Evolutionary conservation across 306 rosid species (phyloP).

Genomic region (Psophocarpus tetragonolobus): DNA sequence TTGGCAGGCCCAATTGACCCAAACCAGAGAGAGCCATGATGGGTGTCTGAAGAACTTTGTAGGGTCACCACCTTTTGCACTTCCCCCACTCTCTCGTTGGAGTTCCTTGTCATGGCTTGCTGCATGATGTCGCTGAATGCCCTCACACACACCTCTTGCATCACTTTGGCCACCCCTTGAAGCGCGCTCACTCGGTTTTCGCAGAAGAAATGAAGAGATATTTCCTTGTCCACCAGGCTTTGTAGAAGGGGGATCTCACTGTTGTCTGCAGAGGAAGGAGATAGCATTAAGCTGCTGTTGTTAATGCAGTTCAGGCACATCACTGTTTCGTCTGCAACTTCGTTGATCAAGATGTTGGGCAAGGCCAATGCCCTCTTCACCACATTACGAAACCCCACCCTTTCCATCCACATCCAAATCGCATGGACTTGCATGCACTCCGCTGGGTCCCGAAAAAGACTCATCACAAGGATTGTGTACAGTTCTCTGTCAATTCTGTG

Average conservation of each 20-base stretch:
- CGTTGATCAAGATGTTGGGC: slow-evolving; percentile 53
- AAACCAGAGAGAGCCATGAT: background rate
- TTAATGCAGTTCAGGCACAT: slow-evolving; percentile 46
- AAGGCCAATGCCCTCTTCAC: slow-evolving; percentile 41
- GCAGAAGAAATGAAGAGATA: slow-evolving; percentile 32
- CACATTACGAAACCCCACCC: slow-evolving; percentile 43
- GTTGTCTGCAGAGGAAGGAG: slow-evolving; percentile 3
- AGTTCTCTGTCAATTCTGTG: slow-evolving; percentile 65
- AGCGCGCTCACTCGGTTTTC: slow-evolving; percentile 28
- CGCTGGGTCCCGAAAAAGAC: slow-evolving; percentile 52
- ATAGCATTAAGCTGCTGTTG: background rate
- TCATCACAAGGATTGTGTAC: slow-evolving; percentile 46
- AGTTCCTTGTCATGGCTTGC: background rate
- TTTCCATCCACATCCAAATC: slow-evolving; percentile 81
- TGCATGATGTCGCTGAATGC: slow-evolving; percentile 59
- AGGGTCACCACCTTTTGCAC: background rate
- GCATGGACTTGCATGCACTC: slow-evolving; percentile 64
- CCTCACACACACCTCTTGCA: slow-evolving; percentile 40
- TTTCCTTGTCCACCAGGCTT: slow-evolving; percentile 43
- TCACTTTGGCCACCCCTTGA: slow-evolving; percentile 34
- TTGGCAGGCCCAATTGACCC: slow-evolving; percentile 7
- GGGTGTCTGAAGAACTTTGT: background rate
- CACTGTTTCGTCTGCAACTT: slow-evolving; percentile 62
- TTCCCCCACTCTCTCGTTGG: slow-evolving; percentile 16
- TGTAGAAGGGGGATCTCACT: slow-evolving; percentile 53